phyloP scores from a whole-genome alignment of 2,329 filamentous ascomycete species.

The Hypoxylon sp. region DNA sequence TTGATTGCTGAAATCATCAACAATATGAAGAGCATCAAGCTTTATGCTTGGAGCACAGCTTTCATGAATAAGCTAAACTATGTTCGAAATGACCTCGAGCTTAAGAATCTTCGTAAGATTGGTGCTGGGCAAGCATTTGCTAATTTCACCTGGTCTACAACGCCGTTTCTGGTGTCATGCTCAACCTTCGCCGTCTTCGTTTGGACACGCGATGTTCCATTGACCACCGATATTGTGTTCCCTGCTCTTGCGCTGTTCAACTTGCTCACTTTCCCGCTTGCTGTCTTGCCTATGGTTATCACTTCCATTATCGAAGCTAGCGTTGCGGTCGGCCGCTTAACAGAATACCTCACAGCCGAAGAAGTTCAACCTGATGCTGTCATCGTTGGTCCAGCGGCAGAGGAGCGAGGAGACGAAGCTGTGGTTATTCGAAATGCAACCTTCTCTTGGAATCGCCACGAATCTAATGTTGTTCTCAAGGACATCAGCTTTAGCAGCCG shows the following conservation, averaged over 20 bases:
- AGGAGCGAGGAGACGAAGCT: constrained; percentile 86
- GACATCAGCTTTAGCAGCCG: constrained; percentile 90
- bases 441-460: constrained; percentile 95
- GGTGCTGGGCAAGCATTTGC: constrained; percentile 93
- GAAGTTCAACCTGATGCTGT: constrained; percentile 92
- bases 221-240: constrained; percentile 96
- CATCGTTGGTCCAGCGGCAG: constrained; percentile 74
- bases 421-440: constrained; percentile 86
- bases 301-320: constrained; percentile 94
- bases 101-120: constrained; percentile 96
- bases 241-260: constrained; percentile 94
- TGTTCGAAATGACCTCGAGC: constrained; percentile 94
- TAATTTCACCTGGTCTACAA: constrained; percentile 98
- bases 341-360: constrained; percentile 86
- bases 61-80: constrained; percentile 98
- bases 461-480: constrained; percentile 77
- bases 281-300: constrained; percentile 97
- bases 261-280: constrained; percentile 92
- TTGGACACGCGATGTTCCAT: constrained; percentile 81
- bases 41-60: constrained; percentile 96
- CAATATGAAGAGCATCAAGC: constrained; percentile 99
- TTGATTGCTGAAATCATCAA: constrained; percentile 98
- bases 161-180: constrained; percentile 97
- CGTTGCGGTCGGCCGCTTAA: constrained; percentile 90
- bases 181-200: constrained; percentile 97